phyloP scores from a whole-genome alignment of 352 stramenopile species.

The Phytophthora sp. region DNA sequence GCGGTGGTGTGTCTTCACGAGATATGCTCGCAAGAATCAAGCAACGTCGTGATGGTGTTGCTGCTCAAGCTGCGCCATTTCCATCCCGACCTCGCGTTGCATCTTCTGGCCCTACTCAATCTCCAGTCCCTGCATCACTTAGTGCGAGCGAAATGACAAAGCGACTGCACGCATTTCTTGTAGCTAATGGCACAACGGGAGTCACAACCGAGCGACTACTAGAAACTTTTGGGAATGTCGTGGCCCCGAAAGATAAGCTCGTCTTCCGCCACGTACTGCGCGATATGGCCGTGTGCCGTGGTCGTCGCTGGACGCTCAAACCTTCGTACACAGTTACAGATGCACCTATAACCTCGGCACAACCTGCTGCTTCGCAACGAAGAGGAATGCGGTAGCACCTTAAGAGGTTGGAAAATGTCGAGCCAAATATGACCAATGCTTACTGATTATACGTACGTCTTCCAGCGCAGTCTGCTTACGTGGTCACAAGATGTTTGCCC shows the following conservation, averaged over 20 bases:
- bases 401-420: no score
- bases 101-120: background rate
- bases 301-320: slow-evolving; percentile 78
- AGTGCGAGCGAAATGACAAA: slow-evolving; percentile 65
- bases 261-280: slow-evolving; percentile 86
- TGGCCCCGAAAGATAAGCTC: slow-evolving; percentile 88
- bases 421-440: no score
- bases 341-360: background rate
- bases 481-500: no score
- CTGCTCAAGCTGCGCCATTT: slow-evolving; percentile 5
- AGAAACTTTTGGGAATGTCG: slow-evolving; percentile 83
- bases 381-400: background rate
- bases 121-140: slow-evolving; percentile 16
- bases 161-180: slow-evolving; percentile 87
- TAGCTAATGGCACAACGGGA: slow-evolving; percentile 41
- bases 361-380: background rate
- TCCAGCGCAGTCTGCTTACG: no score
- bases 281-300: slow-evolving; percentile 78
- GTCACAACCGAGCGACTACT: slow-evolving; percentile 92
- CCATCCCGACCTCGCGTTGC: background rate
- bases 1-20: slow-evolving; percentile 48
- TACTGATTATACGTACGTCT: no score
- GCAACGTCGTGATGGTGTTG: slow-evolving; percentile 33
- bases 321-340: slow-evolving; percentile 45
- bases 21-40: slow-evolving; percentile 77